Conservation (phyloP, 345 rosid genomes). For the Moricandia moricandioides region DNA sequence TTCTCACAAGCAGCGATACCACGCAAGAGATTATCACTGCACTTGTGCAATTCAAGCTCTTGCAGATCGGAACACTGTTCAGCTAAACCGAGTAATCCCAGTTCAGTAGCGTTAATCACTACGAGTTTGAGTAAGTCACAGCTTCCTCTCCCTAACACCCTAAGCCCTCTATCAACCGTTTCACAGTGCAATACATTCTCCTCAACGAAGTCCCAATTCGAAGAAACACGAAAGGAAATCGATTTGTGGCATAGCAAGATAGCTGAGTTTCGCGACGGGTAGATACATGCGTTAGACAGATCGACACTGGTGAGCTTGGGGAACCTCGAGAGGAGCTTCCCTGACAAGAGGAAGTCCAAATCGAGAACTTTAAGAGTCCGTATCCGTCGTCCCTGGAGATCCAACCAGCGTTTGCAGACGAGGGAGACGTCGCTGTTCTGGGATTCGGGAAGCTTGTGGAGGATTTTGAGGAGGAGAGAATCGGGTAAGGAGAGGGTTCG, state of each 20-base stretch:
- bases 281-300: slow-evolving; percentile 49
- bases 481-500: slow-evolving; percentile 70
- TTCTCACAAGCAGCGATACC: slow-evolving; percentile 82
- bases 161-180: slow-evolving; percentile 59
- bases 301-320: slow-evolving; percentile 66
- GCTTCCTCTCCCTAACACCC: slow-evolving; percentile 50
- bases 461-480: slow-evolving; percentile 67
- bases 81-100: slow-evolving; percentile 60
- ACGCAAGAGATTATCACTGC: slow-evolving; percentile 65
- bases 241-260: slow-evolving; percentile 47
- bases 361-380: slow-evolving; percentile 54
- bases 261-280: slow-evolving; percentile 47
- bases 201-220: slow-evolving; percentile 42
- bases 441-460: slow-evolving; percentile 54
- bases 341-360: slow-evolving; percentile 72
- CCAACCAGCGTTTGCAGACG: slow-evolving; percentile 86
- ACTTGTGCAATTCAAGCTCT: slow-evolving; percentile 74
- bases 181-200: slow-evolving; percentile 53
- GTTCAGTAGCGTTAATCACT: slow-evolving; percentile 68
- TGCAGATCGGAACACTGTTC: slow-evolving; percentile 65
- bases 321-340: slow-evolving; percentile 59
- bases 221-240: slow-evolving; percentile 45
- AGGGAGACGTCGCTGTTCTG: slow-evolving; percentile 50
- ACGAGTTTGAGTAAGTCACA: slow-evolving; percentile 69
- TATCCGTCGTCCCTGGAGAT: slow-evolving; percentile 68